phyloP scores from a whole-genome alignment of 1,284 basidiomycete genomes.

The Ganoderma resinaceum region DNA sequence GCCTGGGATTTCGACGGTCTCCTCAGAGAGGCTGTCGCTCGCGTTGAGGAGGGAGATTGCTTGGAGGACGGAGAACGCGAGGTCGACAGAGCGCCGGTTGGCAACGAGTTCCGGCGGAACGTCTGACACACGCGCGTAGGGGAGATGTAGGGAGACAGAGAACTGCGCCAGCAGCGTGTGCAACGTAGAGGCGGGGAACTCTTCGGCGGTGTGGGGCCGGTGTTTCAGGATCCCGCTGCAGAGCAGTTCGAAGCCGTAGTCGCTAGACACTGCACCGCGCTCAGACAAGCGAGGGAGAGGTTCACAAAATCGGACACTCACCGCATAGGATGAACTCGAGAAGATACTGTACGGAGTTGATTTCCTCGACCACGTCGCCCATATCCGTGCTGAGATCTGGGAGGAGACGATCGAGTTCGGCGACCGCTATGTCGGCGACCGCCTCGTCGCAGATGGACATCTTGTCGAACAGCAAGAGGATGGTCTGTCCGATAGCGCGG shows the following conservation, averaged over 20 bases:
- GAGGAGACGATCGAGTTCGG: neutral
- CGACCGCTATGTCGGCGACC: neutral
- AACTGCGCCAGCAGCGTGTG: constrained; percentile 43
- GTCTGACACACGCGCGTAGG: constrained; percentile 8
- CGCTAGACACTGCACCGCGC: neutral
- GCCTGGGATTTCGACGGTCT: constrained; percentile 7
- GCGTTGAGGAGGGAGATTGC: constrained; percentile 15
- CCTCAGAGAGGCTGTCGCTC: neutral
- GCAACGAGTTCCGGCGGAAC: constrained; percentile 3
- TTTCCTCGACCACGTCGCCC: neutral
- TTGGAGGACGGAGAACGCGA: constrained; percentile 19
- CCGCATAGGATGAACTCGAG: neutral
- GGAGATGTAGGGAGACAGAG: constrained; percentile 16
- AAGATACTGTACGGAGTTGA: neutral
- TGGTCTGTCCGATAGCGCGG: neutral
- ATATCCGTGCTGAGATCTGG: neutral
- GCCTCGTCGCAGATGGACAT: neutral
- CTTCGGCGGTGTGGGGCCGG: constrained; percentile 3
- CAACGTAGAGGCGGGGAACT: constrained; percentile 24
- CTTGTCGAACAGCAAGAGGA: neutral
- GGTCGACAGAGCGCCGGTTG: constrained; percentile 20
- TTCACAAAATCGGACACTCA: neutral
- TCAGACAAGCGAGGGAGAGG: neutral
- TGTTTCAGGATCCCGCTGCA: neutral
- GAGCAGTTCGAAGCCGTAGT: neutral